Evolutionary conservation across 2,329 filamentous ascomycete species (phyloP).

Genomic region (Microdochium nivale): DNA sequence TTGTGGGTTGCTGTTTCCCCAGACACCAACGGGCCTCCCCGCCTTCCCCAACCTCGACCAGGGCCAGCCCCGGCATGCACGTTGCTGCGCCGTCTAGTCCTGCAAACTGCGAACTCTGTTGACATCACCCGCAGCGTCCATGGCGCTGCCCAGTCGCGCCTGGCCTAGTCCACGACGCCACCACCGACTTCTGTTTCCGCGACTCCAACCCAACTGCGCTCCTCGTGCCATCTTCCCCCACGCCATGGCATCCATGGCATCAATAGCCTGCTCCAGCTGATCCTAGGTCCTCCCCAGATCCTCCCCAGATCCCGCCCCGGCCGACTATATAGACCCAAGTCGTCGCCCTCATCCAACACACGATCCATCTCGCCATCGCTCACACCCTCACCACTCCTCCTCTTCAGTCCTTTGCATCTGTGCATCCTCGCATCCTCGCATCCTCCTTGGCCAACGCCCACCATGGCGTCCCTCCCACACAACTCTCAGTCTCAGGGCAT

Average conservation of each 20-base stretch:
- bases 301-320: background rate
- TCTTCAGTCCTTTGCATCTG: background rate
- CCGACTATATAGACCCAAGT: background rate
- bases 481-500: background rate
- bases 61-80: no score
- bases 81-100: no score
- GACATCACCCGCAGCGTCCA: no score
- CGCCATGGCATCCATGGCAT: no score
- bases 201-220: no score
- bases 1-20: background rate
- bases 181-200: no score
- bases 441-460: background rate
- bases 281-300: background rate
- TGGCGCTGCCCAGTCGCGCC: no score
- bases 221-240: no score
- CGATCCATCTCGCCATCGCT: background rate
- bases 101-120: no score
- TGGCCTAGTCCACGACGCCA: no score
- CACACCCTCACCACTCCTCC: background rate
- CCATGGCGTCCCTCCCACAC: background rate
- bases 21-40: background rate
- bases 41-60: background rate
- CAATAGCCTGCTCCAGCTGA: no score
- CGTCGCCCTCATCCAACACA: background rate
- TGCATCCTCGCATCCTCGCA: background rate